These are phyloP conservation scores for Plasmodium chabaudi DNA, from an alignment of 169 alveolate species.

Conservation along the genomic window DNA sequence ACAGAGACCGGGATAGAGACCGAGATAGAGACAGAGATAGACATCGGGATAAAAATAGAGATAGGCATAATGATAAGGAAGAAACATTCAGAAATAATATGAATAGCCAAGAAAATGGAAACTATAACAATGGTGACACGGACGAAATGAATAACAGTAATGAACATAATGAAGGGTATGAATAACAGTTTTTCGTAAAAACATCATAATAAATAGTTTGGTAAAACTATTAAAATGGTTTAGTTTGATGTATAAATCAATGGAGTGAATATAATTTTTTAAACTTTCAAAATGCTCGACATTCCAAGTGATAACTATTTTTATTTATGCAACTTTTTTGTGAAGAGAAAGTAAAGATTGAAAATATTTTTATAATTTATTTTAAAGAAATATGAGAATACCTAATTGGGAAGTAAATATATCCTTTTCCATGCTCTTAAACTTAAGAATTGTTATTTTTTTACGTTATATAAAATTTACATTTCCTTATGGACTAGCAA, in stretches of 20 bases:
- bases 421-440: no score
- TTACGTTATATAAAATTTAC: no score
- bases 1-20: background rate
- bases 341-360: no score
- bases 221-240: background rate
- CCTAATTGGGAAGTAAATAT: no score
- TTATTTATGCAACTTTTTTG: no score
- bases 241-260: background rate
- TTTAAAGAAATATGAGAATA: no score
- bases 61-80: background rate
- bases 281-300: no score
- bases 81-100: background rate
- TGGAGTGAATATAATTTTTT: no score
- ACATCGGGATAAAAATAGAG: constrained; percentile 3
- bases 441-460: no score
- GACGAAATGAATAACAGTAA: background rate
- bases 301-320: no score
- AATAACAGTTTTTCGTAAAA: background rate
- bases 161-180: background rate
- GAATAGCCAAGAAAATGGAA: background rate
- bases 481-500: no score
- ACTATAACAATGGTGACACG: background rate
- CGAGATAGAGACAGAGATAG: background rate
- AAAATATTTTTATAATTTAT: no score
- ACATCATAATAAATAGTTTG: background rate